Base-by-base conservation (phyloP, 2,329 filamentous ascomycete genomes). In the Graphilbum ipis-grandicollis region DNA sequence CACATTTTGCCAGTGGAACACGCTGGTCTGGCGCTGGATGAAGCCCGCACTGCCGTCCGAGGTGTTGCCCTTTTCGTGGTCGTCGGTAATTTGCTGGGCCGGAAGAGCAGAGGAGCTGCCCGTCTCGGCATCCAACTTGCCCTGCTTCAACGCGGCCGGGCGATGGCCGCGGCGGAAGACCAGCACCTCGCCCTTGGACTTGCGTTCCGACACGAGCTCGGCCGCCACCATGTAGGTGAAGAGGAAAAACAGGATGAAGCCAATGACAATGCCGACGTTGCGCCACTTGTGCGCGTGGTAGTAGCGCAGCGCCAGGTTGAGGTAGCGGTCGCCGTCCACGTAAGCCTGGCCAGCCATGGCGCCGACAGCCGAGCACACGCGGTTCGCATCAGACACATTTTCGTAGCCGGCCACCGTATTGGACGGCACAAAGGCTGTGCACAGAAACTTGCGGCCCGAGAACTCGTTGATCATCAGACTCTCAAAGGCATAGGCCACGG, bases 1-100 rank as follows among this genome's bases (percentile, higher is more conserved):
- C 3, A 93, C 77, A 47, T 88, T 68, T 45, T 77, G 69, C 84
- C 84, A 93, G 50, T 85, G 80, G 63, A 92, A 92, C 42, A 86
- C 73, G 15, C 80, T 79, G 5, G 72, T 83, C 51, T 83, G 76
- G 44, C 54, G 44, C 46, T 62, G 53, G 3, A 68, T 50, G 26
- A 59, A 62, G 31, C 55, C 60, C 33, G 60, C 57, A 15, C 62
- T 55, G 8, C 64, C 66, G 13, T 33, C 60, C 58, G 19, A 33
- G 14, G 26, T 26, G 31, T 15, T 26, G n/a, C 30, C 25, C 12
- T 14, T 21, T 23, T 33, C 15, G 31, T 9, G 4, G 14, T 4
- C 10, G 32, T 21, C 32, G 14, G 19, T 13, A 9, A 15, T 7
- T n/a, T n/a, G n/a, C n/a, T n/a, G n/a, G n/a, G n/a, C n/a, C n/a